A percentile compares a stretch with the other conserved stretches of the same genome.
phyloP scores from a whole-genome alignment of 441 rosid species.

The Iberis amara region DNA sequence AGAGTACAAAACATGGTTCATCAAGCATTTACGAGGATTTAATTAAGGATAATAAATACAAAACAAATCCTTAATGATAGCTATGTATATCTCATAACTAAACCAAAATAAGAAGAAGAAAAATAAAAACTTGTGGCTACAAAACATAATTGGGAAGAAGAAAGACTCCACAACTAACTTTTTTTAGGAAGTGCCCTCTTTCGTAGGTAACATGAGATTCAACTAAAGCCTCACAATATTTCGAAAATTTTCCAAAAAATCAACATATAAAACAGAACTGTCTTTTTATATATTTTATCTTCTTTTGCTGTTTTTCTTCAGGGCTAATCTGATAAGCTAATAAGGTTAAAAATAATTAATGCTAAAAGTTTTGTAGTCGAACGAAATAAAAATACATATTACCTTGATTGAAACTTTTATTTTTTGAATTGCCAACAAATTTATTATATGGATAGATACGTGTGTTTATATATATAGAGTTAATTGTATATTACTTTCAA shows the following conservation, averaged over 20 bases:
- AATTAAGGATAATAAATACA: no score
- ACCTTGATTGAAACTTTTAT: conserved; percentile 6
- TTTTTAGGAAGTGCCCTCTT: conserved; percentile 25
- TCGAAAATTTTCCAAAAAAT: conserved; percentile 14
- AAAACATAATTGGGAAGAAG: conserved; percentile 21
- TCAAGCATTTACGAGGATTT: no score
- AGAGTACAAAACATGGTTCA: no score
- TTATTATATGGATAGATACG: conserved; percentile 4
- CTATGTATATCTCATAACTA: conserved; percentile 21
- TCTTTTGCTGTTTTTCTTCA: conserved; percentile 28
- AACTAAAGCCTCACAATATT: conserved; percentile 28
- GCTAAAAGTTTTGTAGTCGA: conserved; percentile 29
- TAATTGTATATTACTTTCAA: conserved; percentile 5
- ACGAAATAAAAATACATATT: not conserved
- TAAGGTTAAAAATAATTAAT: conserved; percentile 33
- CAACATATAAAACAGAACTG: conserved; percentile 22
- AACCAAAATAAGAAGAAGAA: conserved; percentile 25
- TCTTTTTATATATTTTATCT: conserved; percentile 29
- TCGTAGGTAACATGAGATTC: conserved; percentile 25
- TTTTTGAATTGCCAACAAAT: conserved; percentile 16
- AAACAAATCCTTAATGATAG: no score
- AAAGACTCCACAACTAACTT: conserved; percentile 32
- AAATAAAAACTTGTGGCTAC: conserved; percentile 7
- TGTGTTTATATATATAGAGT: conserved; percentile 3
- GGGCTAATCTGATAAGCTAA: conserved; percentile 34